Percentiles rank a stretch among this genome's conserved stretches.
Conservation (phyloP, 805 yeast species). For the Teunomyces kruisii region DNA sequence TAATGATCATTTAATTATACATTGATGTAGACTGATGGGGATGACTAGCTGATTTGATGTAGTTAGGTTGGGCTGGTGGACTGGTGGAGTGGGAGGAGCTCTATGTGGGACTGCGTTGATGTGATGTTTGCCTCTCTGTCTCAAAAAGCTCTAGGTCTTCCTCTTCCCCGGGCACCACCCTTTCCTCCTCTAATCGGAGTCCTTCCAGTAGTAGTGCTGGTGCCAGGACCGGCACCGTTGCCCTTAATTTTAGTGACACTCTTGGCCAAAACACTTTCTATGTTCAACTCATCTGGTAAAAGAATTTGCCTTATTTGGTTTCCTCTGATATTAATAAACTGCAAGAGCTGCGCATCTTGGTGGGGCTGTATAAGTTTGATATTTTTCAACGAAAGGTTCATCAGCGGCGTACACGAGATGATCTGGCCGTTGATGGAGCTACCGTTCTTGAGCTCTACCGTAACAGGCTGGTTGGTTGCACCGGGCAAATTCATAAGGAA, state of each 20-base stretch:
- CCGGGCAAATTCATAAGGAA: conserved; percentile 76
- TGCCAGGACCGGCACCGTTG: conserved; percentile 44
- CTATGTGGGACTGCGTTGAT: no score
- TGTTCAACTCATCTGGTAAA: conserved; percentile 81
- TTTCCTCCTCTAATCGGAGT: conserved; percentile 8
- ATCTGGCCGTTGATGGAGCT: conserved; percentile 82
- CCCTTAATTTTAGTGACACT: conserved; percentile 43
- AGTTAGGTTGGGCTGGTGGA: background rate
- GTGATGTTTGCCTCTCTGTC: no score
- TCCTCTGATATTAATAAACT: conserved; percentile 83
- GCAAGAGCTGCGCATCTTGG: conserved; percentile 68
- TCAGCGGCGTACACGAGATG: conserved; percentile 81
- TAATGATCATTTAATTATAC: conserved; percentile 1
- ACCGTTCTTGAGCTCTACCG: conserved; percentile 90
- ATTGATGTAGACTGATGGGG: background rate
- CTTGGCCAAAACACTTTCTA: conserved; percentile 62
- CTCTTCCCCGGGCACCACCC: conserved; percentile 9
- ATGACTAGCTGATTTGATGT: no score
- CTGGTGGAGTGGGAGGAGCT: no score
- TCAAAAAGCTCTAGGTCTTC: conserved; percentile 9
- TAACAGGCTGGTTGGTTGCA: conserved; percentile 75
- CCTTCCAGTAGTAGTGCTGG: conserved; percentile 11
- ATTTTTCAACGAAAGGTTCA: conserved; percentile 82
- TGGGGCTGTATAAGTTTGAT: conserved; percentile 75
- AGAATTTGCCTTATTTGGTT: conserved; percentile 81